Base-by-base conservation (phyloP, 495 filamentous ascomycete genomes). In the Penicillium canescens region DNA sequence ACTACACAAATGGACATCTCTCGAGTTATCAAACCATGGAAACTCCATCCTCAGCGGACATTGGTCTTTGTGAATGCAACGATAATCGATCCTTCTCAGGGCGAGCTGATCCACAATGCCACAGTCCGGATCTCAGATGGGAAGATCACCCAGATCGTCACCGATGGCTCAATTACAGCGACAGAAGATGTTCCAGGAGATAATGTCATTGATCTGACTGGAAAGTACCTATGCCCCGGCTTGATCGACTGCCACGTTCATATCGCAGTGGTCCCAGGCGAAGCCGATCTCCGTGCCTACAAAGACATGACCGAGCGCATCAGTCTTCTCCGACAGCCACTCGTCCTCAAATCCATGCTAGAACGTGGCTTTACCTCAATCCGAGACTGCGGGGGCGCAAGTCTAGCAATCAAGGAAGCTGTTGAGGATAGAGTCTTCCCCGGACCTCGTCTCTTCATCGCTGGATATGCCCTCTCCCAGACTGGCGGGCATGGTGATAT, bases 231-330 rank as follows among this genome's bases (percentile, higher is more conserved):
- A 0, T 76, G 76, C 20, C 81, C 81, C 0, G 82, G 81, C 4
- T 64, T 86, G 3, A 82, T 84, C n/a, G 82, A 86, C 61, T 74
- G 71, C 57, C 82, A 85, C 53, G 80, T 84, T 6, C 82, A 85
- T 44, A 65, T 85, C 38, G 62, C 66, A 9, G 68, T 79, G 0
- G 70, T 68, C 0, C 76, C 78, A 0, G 75, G 78, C n/a, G 63
- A 70, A 24, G 49, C 55, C 35, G 53, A 52, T 11, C 46, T 73
- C 13, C 61, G 54, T 4, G 54, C 57, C 31, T 61, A 61, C 24
- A 57, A 50, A 4, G 56, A 68, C 13, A 57, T 66, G 62, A 41
- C 55, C 10, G 35, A 66, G 40, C 50, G 40, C 9, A 35, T 52
- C 21, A 57, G 54, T 51, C 48, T 60, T 10, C 40, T 65, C 23